Evolutionary conservation across 768 basidiomycete species (phyloP), one percentile per base, ranked within the genome.

Genomic region (Leccinum disarticulatum): DNA sequence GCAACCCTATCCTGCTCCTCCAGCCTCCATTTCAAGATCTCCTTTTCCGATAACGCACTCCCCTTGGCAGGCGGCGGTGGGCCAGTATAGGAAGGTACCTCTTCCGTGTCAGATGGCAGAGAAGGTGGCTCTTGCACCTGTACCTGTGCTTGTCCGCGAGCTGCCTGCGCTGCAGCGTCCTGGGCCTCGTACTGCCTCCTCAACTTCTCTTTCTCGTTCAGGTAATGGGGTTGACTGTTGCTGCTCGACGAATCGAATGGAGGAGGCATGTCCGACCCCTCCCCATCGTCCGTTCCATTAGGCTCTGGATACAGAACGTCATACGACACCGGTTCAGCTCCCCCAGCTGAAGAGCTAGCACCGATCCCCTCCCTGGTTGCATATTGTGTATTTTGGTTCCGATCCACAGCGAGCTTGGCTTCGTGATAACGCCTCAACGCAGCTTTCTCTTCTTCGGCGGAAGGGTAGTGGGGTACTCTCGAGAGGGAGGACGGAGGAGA

Each of bases 361-460:
- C 9, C 57, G 25, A 64, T 63, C 31, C 69, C 70, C 2, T 72
- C 58, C 52, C 58, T 58, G 9, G 66, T 55, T 15, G 61, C 68
- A 27, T 65, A 72, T 55, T 73, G 71, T 4, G 62, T 69, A 48
- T 73, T 71, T 58, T 89, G 87, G 4, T 78, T 82, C 19, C 83
- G 80, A 47, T 84, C 83, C 15, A 91, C 90, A 6, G 90, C 90
- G 51, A 77, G 76, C 68, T 84, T 89, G 0, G 90, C 90, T 54
- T 89, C 83, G 31, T 87, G 79, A 68, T 90, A 93, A 59, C 85
- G 77, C 63, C 70, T 78, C 57, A 91, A 68, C 25, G 86, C 86
- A 3, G 83, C 87, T 68, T 92, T 92, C 73, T 93, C 91, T 67
- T 89, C 81, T 61, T 85, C 87, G 0, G 90, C 90, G 19, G 84